These are phyloP conservation scores for Tricholomella constricta DNA, from an alignment of 768 basidiomycete species.

Conservation along the genomic window DNA sequence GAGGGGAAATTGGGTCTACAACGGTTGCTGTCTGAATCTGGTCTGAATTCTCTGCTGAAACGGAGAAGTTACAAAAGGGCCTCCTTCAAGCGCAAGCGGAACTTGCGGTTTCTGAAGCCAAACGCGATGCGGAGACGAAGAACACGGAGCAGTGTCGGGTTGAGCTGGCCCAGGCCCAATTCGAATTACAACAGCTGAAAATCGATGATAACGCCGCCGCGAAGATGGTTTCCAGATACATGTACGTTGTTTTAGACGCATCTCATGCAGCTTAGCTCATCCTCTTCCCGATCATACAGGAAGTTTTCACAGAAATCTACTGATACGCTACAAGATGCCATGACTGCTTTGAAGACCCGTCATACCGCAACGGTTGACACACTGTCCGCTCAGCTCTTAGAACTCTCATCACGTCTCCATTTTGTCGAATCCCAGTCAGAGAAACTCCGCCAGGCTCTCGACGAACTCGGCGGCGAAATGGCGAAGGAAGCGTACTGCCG, in stretches of 20 bases:
- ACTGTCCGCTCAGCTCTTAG: conserved; percentile 49
- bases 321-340: conserved; percentile 60
- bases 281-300: background rate
- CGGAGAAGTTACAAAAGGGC: conserved; percentile 45
- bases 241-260: conserved; percentile 55
- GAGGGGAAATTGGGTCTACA: conserved; percentile 54
- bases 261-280: too few species aligned
- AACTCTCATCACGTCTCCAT: conserved; percentile 44
- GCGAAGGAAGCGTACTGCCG: conserved; percentile 73
- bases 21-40: conserved; percentile 45
- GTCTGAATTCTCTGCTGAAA: conserved; percentile 53
- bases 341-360: conserved; percentile 58
- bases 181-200: conserved; percentile 55
- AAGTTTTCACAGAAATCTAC: conserved; percentile 75
- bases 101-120: conserved; percentile 41
- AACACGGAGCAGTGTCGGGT: conserved; percentile 42
- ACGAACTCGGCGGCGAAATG: conserved; percentile 71
- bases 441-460: conserved; percentile 60
- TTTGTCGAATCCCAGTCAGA: conserved; percentile 45
- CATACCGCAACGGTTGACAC: conserved; percentile 64
- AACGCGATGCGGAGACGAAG: conserved; percentile 48
- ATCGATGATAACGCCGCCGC: conserved; percentile 76
- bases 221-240: conserved; percentile 84
- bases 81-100: conserved; percentile 44
- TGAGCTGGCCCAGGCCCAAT: conserved; percentile 46